A percentile compares a stretch with the other conserved stretches of the same genome.
Evolutionary conservation across 345 rosid genomes (phyloP).

Genomic region (Hirschfeldia incana): DNA sequence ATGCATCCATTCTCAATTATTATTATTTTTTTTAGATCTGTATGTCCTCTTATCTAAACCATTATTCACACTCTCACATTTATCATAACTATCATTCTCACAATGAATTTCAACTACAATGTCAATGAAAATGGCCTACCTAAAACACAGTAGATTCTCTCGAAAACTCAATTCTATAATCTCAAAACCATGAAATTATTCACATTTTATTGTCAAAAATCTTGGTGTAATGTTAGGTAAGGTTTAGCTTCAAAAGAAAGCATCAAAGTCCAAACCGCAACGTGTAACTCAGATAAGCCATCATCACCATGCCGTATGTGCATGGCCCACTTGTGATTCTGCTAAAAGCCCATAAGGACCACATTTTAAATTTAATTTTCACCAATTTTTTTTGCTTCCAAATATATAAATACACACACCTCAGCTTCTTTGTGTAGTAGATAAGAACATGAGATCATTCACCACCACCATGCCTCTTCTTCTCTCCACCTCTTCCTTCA

Average conservation of each 20-base stretch:
- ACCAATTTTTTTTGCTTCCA: too few species aligned
- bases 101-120: constrained; percentile 5
- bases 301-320: constrained; percentile 10
- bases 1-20: constrained; percentile 23
- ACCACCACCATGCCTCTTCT: constrained; percentile 45
- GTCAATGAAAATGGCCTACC: constrained; percentile 16
- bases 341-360: constrained; percentile 39
- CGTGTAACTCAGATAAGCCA: constrained; percentile 25
- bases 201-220: background rate
- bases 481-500: constrained; percentile 39
- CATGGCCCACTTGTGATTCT: constrained; percentile 36
- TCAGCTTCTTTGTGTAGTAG: background rate
- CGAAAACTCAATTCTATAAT: background rate
- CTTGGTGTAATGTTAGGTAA: constrained; percentile 29
- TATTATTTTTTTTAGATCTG: background rate
- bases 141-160: background rate
- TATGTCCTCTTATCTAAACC: constrained; percentile 27
- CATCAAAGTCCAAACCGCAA: background rate
- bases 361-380: constrained; percentile 8
- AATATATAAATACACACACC: constrained; percentile 13
- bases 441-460: constrained; percentile 33
- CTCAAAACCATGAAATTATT: background rate
- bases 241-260: background rate
- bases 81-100: background rate
- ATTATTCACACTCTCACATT: background rate